Evolutionary conservation across 2,329 filamentous ascomycete genomes (phyloP).

Genomic region (Fusarium napiforme): DNA sequence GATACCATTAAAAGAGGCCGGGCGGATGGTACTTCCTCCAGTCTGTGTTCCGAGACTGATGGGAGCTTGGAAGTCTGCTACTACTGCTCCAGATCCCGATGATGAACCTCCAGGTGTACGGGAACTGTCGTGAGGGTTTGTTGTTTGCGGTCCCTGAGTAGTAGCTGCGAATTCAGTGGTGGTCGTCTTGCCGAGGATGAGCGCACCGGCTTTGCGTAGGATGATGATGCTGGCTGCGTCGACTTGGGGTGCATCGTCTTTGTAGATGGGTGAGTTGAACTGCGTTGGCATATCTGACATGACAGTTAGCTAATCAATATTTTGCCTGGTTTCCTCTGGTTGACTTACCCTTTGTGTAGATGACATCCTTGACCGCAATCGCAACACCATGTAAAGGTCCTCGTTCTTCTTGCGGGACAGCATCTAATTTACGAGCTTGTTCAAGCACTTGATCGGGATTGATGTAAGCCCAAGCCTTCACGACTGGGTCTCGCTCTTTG

Average conservation of each 20-base stretch:
- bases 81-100: conserved; percentile 70
- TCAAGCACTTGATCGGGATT: neutral
- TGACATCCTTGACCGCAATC: conserved; percentile 25
- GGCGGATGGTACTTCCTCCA: conserved; percentile 68
- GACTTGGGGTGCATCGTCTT: conserved; percentile 53
- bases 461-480: conserved; percentile 14
- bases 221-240: conserved; percentile 65
- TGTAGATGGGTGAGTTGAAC: conserved; percentile 65
- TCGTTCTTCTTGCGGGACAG: neutral
- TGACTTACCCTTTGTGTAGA: conserved; percentile 18
- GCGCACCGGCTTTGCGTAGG: conserved; percentile 64
- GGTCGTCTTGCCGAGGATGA: conserved; percentile 55
- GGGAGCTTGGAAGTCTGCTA: conserved; percentile 69
- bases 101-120: conserved; percentile 75
- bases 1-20: conserved; percentile 69
- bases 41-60: conserved; percentile 71
- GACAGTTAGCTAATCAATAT: fast-evolving
- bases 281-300: conserved; percentile 64
- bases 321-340: fast-evolving
- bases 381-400: conserved; percentile 24
- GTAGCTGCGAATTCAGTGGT: conserved; percentile 68
- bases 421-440: conserved; percentile 8
- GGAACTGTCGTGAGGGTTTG: conserved; percentile 70
- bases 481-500: neutral
- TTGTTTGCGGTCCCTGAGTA: conserved; percentile 58